Conservation (phyloP, 2,329 filamentous ascomycete genomes). For the Fusarium sp. region DNA sequence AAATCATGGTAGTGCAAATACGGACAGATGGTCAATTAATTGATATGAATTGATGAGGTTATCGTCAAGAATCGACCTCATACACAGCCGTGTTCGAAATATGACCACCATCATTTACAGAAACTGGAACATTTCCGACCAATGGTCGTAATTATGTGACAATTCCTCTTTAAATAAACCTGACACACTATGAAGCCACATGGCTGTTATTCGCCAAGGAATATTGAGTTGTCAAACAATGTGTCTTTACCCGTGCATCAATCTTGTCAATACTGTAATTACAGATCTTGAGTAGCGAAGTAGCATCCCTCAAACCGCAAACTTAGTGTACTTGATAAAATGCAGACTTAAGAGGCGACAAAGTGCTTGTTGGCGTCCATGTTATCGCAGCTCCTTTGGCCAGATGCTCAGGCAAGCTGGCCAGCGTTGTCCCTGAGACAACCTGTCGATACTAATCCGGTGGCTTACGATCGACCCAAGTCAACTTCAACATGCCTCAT, state of each 20-base stretch:
- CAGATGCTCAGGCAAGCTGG: too few relatives aligned
- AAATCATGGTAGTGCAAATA: not conserved
- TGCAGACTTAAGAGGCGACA: too few relatives aligned
- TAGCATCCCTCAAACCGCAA: too few relatives aligned
- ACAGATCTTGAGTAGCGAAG: too few relatives aligned
- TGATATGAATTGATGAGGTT: not conserved
- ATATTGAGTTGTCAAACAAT: not conserved
- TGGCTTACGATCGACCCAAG: too few relatives aligned
- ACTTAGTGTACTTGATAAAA: too few relatives aligned
- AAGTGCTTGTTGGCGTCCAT: too few relatives aligned
- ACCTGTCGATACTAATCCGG: not conserved
- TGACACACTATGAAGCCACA: conserved; percentile 3
- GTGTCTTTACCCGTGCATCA: not conserved
- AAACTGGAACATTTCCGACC: not conserved
- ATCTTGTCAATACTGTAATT: too few relatives aligned
- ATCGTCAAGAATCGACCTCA: not conserved
- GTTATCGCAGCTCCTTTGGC: too few relatives aligned
- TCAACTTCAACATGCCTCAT: too few relatives aligned
- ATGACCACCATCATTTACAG: not conserved
- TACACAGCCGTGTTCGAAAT: not conserved
- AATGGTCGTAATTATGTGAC: not conserved
- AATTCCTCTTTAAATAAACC: not conserved
- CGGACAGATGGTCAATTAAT: not conserved
- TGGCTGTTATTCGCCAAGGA: not conserved
- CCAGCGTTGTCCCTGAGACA: not conserved